phyloP scores from a whole-genome alignment of 495 filamentous ascomycete genomes.

The Xylaria venustula region DNA sequence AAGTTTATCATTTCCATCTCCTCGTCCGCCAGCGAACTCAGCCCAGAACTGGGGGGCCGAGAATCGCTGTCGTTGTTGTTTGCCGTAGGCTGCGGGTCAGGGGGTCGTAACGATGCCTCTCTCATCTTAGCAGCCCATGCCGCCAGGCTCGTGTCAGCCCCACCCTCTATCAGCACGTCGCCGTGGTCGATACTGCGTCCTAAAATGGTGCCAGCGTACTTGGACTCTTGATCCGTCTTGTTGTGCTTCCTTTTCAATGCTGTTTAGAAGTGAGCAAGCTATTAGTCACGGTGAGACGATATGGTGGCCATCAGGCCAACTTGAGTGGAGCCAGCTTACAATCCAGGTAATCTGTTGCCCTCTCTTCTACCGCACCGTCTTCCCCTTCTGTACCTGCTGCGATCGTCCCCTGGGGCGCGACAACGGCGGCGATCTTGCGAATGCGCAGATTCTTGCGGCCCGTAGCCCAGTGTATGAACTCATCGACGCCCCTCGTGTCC shows the following conservation, averaged over 20 bases:
- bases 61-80: constrained; percentile 32
- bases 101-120: constrained; percentile 22
- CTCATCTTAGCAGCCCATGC: constrained; percentile 57
- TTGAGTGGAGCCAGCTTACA: no score
- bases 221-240: constrained; percentile 73
- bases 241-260: constrained; percentile 81
- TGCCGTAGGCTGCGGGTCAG: constrained; percentile 13
- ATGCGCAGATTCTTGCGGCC: constrained; percentile 72
- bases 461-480: constrained; percentile 70
- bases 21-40: constrained; percentile 51
- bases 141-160: constrained; percentile 59
- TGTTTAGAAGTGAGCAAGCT: constrained; percentile 11
- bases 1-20: constrained; percentile 44
- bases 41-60: constrained; percentile 47
- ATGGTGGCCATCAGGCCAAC: no score
- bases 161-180: constrained; percentile 69
- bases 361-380: constrained; percentile 31
- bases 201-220: constrained; percentile 76
- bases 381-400: constrained; percentile 15
- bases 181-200: constrained; percentile 68
- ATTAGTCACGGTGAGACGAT: background rate
- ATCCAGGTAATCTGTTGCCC: constrained; percentile 68
- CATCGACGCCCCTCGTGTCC: constrained; percentile 71
- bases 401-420: constrained; percentile 28
- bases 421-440: constrained; percentile 56